Percentiles rank a stretch among this genome's conserved stretches.
These are phyloP conservation scores for Magnusiomyces tetraspermus DNA, from an alignment of 1,139 yeast species.

Conservation along the genomic window DNA sequence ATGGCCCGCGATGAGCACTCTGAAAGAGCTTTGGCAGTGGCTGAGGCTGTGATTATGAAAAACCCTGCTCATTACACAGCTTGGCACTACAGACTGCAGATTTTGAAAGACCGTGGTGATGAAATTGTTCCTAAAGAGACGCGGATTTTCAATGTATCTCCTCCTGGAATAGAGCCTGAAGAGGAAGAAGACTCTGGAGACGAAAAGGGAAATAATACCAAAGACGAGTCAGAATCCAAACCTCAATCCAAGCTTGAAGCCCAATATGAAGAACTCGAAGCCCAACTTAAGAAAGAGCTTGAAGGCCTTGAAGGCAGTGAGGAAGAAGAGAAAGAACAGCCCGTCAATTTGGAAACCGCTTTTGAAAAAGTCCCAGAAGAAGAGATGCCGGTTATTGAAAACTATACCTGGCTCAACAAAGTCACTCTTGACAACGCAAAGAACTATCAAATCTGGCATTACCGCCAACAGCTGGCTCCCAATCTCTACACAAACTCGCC, in stretches of 20 bases:
- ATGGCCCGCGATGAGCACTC: slow-evolving; percentile 54
- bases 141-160: slow-evolving; percentile 13
- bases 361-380: background rate
- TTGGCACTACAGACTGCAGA: slow-evolving; percentile 66
- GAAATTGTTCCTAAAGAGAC: slow-evolving; percentile 24
- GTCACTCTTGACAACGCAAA: slow-evolving; percentile 71
- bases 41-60: slow-evolving; percentile 50
- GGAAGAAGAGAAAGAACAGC: background rate
- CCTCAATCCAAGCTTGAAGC: too few relatives aligned
- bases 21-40: slow-evolving; percentile 59
- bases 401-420: slow-evolving; percentile 60
- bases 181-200: background rate
- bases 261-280: background rate
- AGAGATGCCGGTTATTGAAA: slow-evolving; percentile 21
- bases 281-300: background rate
- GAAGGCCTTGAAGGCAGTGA: background rate
- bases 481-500: background rate
- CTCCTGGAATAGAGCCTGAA: slow-evolving; percentile 1
- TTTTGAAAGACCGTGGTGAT: slow-evolving; percentile 38
- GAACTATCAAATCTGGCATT: slow-evolving; percentile 95
- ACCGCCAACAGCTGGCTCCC: slow-evolving; percentile 44
- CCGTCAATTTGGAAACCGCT: background rate
- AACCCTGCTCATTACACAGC: slow-evolving; percentile 90
- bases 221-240: too few relatives aligned
- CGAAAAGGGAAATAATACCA: background rate